Conservation (phyloP, 495 filamentous ascomycete genomes). For the Elasticomyces elasticus region DNA sequence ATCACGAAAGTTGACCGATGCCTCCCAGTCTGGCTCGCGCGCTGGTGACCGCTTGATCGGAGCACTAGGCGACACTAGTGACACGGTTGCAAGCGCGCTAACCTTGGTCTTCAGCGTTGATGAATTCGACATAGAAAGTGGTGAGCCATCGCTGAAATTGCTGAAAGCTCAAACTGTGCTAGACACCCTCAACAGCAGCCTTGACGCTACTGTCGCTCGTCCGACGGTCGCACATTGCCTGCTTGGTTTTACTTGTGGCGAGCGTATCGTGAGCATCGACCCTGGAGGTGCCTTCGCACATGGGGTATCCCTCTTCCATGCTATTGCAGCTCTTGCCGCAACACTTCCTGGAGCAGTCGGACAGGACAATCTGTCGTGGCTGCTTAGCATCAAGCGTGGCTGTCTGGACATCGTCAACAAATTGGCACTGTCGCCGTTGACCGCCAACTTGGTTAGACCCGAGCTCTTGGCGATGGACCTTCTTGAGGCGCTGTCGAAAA, state of each 20-base stretch:
- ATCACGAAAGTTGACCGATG: slow-evolving; percentile 56
- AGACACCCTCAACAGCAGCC: slow-evolving; percentile 68
- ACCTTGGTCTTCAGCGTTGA: slow-evolving; percentile 3
- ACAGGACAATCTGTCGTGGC: slow-evolving; percentile 56
- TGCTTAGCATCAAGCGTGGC: slow-evolving; percentile 59
- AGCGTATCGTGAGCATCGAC: slow-evolving; percentile 53
- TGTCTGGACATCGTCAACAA: slow-evolving; percentile 66
- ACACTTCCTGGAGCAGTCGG: slow-evolving; percentile 51
- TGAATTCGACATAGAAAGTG: slow-evolving; percentile 15
- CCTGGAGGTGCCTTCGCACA: slow-evolving; percentile 53
- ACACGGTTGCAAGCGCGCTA: slow-evolving; percentile 7
- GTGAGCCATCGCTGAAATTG: slow-evolving; percentile 7
- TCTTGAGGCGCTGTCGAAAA: slow-evolving; percentile 56
- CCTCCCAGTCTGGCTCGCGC: not conserved
- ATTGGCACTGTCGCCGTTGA: slow-evolving; percentile 78
- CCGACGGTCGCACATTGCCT: slow-evolving; percentile 84
- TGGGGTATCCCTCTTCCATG: slow-evolving; percentile 70
- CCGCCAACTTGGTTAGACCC: slow-evolving; percentile 56
- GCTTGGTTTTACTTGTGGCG: slow-evolving; percentile 72
- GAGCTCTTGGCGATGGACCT: slow-evolving; percentile 71
- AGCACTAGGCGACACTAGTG: not conserved
- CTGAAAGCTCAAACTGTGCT: slow-evolving; percentile 40
- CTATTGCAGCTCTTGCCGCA: slow-evolving; percentile 56
- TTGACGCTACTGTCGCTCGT: slow-evolving; percentile 55
- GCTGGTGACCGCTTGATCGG: slow-evolving; percentile 14